Evolutionary conservation across 2,329 filamentous ascomycete genomes (phyloP), one percentile per base, ranked within the genome.

Genomic region (Nigrospora oryzae): DNA sequence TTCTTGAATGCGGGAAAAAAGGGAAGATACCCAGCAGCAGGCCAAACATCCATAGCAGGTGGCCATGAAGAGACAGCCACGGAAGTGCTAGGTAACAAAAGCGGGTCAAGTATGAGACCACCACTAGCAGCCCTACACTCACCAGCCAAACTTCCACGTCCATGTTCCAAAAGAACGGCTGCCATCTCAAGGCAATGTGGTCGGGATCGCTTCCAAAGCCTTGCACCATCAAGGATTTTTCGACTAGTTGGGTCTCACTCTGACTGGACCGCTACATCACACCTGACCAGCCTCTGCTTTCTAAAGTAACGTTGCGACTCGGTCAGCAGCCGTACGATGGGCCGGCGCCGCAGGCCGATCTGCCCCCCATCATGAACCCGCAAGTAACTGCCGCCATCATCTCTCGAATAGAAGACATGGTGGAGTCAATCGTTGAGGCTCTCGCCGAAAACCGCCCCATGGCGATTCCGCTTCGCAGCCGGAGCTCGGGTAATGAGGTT

Each of bases 341-440:
- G 35, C 17, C 17, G n/a, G n/a, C n/a, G 35, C 35, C 17, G 35
- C 6, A n/a, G 13, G 17, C 4, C 17, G 14, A n/a, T 6, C 35
- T n/a, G n/a, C 35, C 13, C n/a, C 35, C 35, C 35, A 36, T 11
- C n/a, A n/a, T 36, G 35, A 7, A n/a, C 10, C 35, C 5, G 11
- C 17, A n/a, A 36, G 10, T 2, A 5, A 7, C 35, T 14, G 37
- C 37, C 14, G 19, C 23, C 28, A 17, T 44, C 7, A 23, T 34
- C 7, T 16, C 14, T 15, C 16, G 16, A 44, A 77, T 84, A 36
- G 78, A 83, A 54, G 60, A 64, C 5, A 71, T 82, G 17, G 66
- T 83, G 14, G 70, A 75, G 45, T 55, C 55, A 1, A 70, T 82
- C 40, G 51, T 72, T 8, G 71, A 78, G 42, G 69, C 65, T 12